Evolutionary conservation across 371 early-diverging fungal genomes (phyloP).

Genomic region (Zychaea mexicana): DNA sequence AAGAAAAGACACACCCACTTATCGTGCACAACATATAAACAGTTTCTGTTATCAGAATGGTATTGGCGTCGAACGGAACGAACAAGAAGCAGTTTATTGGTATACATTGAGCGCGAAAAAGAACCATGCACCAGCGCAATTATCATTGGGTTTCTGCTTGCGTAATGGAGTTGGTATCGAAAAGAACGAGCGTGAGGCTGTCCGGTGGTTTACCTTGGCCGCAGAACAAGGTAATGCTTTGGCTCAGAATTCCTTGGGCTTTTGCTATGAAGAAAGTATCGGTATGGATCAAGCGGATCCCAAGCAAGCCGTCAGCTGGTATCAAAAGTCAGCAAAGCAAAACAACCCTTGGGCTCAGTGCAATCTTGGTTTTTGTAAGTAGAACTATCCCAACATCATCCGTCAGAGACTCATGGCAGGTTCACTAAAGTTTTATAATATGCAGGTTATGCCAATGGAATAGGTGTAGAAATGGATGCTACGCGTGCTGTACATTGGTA

Average conservation of each 20-base stretch:
- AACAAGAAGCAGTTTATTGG: constrained; percentile 70
- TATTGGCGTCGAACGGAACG: constrained; percentile 66
- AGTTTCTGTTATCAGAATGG: constrained; percentile 79
- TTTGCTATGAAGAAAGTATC: constrained; percentile 79
- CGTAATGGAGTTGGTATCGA: constrained; percentile 73
- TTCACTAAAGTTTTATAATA: no score
- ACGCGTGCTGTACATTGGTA: constrained; percentile 77
- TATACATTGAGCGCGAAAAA: constrained; percentile 71
- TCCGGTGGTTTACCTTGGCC: constrained; percentile 67
- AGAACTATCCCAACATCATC: no score
- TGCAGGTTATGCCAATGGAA: constrained; percentile 80
- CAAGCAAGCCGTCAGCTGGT: constrained; percentile 82
- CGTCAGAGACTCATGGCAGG: no score
- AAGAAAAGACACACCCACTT: background rate
- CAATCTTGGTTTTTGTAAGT: constrained; percentile 74
- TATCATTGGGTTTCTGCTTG: constrained; percentile 84
- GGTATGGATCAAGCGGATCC: constrained; percentile 65
- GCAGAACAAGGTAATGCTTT: constrained; percentile 75
- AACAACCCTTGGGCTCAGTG: constrained; percentile 90
- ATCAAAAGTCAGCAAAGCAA: constrained; percentile 73
- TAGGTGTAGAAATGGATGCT: constrained; percentile 65
- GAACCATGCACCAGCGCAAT: constrained; percentile 70
- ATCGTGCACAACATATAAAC: background rate
- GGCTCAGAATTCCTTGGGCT: constrained; percentile 86
- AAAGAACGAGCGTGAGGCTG: constrained; percentile 64